These are phyloP conservation scores for Metarhizium brunneum DNA, from an alignment of 2,329 filamentous ascomycete species.

Conservation along the genomic window DNA sequence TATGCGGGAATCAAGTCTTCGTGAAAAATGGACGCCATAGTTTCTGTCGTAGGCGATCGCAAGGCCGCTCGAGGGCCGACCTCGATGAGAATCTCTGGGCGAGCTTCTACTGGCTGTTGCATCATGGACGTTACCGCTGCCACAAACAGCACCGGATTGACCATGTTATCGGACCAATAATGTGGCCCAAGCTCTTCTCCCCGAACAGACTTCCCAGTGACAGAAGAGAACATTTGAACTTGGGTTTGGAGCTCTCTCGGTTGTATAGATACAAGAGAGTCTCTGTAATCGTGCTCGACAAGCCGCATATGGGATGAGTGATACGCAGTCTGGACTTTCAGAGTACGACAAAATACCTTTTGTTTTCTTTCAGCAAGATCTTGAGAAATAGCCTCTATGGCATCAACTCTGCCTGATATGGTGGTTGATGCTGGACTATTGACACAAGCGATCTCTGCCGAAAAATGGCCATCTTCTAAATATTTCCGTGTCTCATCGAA, in stretches of 20 bases:
- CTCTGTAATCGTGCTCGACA: conserved; percentile 26
- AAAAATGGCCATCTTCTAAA: conserved; percentile 12
- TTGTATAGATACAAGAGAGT: conserved; percentile 15
- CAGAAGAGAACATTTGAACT: conserved; percentile 31
- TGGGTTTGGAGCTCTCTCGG: conserved; percentile 8
- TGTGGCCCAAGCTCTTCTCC: conserved; percentile 17
- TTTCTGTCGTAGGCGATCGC: conserved; percentile 27
- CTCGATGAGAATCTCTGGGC: conserved; percentile 29
- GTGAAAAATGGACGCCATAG: conserved; percentile 13
- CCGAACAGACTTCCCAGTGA: conserved; percentile 21
- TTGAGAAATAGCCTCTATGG: conserved; percentile 20
- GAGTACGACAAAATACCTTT: conserved; percentile 23
- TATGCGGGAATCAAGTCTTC: conserved; percentile 12
- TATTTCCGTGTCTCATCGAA: conserved; percentile 17
- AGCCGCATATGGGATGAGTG: conserved; percentile 35
- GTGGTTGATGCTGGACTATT: conserved; percentile 35
- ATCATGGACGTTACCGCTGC: conserved; percentile 28
- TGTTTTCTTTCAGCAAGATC: conserved; percentile 19
- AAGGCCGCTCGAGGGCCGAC: conserved; percentile 30
- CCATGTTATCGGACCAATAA: conserved; percentile 40
- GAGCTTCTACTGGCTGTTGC: conserved; percentile 13
- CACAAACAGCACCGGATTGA: conserved; percentile 34
- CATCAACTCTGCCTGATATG: conserved; percentile 28
- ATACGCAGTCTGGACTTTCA: conserved; percentile 31
- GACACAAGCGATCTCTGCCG: conserved; percentile 31